These are phyloP conservation scores for Tylopilus sp. DNA, from an alignment of 768 basidiomycete species.

Conservation along the genomic window DNA sequence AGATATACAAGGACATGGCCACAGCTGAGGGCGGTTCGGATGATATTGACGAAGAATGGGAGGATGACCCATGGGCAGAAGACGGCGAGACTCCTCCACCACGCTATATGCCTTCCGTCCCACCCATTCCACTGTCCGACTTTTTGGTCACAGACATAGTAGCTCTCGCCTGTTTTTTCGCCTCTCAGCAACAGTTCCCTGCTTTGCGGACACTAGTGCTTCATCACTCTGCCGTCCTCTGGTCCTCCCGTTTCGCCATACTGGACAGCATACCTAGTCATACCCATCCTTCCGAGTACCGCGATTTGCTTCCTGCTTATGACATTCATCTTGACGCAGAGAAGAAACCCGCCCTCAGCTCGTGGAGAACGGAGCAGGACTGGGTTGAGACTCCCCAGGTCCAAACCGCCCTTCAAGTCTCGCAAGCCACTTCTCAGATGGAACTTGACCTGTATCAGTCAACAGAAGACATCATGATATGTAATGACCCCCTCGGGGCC, in stretches of 20 bases:
- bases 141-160: conserved; percentile 64
- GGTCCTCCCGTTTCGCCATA: conserved; percentile 67
- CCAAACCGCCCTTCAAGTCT: conserved; percentile 37
- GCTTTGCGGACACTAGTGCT: conserved; percentile 57
- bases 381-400: conserved; percentile 53
- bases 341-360: conserved; percentile 22
- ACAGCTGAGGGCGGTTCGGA: conserved; percentile 24
- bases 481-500: conserved; percentile 11
- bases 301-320: conserved; percentile 59
- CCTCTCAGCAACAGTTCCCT: conserved; percentile 54
- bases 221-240: conserved; percentile 55
- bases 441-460: conserved; percentile 13
- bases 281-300: conserved; percentile 58
- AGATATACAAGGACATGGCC: conserved; percentile 48
- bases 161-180: conserved; percentile 60
- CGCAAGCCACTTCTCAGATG: conserved; percentile 15
- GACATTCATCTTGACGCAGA: conserved; percentile 50
- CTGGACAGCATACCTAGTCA: conserved; percentile 76
- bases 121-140: conserved; percentile 50
- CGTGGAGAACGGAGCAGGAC: conserved; percentile 55
- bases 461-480: conserved; percentile 3
- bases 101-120: conserved; percentile 26
- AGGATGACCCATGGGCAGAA: conserved; percentile 67
- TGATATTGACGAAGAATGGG: conserved; percentile 44
- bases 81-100: conserved; percentile 29